Evolutionary conservation across 2,329 filamentous ascomycete genomes (phyloP), one percentile per base, ranked within the genome.

Genomic region (Tothia fuscella): DNA sequence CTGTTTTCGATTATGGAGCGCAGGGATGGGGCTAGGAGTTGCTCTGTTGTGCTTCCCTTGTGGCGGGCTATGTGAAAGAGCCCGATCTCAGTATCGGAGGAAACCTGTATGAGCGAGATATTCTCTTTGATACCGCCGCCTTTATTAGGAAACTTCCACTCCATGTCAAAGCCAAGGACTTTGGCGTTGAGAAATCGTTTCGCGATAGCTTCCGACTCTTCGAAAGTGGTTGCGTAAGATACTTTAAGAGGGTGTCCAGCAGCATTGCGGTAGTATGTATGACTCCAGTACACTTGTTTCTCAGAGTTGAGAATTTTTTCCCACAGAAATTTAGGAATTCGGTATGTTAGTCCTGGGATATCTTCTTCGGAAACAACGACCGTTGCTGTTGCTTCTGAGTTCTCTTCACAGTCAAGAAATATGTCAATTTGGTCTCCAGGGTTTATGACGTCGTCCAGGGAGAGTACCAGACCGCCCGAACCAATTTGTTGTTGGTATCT

Each of bases 121-220:
- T 87, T 85, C 38, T 72, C 66, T 48, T 82, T 80, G 4, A 78
- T 61, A 3, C 68, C 66, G 6, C 7, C n/a, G 2, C 68, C 57
- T 5, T 49, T 51, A 17, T 56, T 66, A 5, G 54, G 63, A 0
- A 75, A 67, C 40, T 76, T 69, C 88, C 89, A 95, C 62, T 95
- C 89, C 48, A 95, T 70, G 53, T 95, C 88, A 47, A 95, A 86
- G 0, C 88, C 88, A n/a, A 95, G 57, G 2, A 93, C 61, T 29
- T 74, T 67, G 52, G 91, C 76, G 21, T 71, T 50, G 26, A 78
- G 54, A 50, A 95, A 94, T 43, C 80, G 70, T 44, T 72, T 59
- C 14, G 74, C 65, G 6, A 82, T 70, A 4, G 65, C 60, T 56
- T 95, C 85, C 16, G 82, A 81, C 2, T 73, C 74, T 28, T 75